Evolutionary conservation across 345 rosid genomes (phyloP).

Genomic region (Kandelia obovata): DNA sequence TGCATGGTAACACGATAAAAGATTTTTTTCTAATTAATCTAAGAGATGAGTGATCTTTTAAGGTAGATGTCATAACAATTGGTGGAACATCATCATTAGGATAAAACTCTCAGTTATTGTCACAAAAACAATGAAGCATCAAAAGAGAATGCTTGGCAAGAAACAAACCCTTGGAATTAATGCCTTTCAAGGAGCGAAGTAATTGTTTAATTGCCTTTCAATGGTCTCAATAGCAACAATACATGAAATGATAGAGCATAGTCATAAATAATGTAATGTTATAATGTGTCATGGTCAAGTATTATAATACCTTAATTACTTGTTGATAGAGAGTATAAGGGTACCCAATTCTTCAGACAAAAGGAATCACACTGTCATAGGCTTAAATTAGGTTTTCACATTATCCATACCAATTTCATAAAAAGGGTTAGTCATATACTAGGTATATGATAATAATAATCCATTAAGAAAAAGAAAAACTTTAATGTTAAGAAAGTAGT

Average conservation of each 20-base stretch:
- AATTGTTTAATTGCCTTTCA: not conserved
- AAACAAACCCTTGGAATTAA: too few species aligned
- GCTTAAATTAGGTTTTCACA: not conserved
- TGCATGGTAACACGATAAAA: too few species aligned
- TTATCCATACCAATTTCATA: too few species aligned
- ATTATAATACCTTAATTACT: not conserved
- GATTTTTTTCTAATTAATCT: too few species aligned
- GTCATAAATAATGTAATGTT: too few species aligned
- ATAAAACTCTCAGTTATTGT: not conserved
- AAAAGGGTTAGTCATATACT: too few species aligned
- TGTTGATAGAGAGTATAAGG: not conserved
- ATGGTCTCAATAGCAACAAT: not conserved
- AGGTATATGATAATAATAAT: too few species aligned
- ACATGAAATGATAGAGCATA: too few species aligned
- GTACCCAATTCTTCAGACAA: not conserved
- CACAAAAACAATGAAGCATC: not conserved
- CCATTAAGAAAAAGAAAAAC: too few species aligned
- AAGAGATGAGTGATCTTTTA: not conserved
- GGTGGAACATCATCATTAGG: not conserved
- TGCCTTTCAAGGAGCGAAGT: not conserved
- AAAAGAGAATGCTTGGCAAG: not conserved
- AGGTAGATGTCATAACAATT: not conserved
- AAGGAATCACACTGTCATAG: too few species aligned
- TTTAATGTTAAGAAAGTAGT: too few species aligned
- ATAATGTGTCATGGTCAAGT: not conserved